Conservation (phyloP, 768 basidiomycete genomes). For the Tephrocybe sp. region DNA sequence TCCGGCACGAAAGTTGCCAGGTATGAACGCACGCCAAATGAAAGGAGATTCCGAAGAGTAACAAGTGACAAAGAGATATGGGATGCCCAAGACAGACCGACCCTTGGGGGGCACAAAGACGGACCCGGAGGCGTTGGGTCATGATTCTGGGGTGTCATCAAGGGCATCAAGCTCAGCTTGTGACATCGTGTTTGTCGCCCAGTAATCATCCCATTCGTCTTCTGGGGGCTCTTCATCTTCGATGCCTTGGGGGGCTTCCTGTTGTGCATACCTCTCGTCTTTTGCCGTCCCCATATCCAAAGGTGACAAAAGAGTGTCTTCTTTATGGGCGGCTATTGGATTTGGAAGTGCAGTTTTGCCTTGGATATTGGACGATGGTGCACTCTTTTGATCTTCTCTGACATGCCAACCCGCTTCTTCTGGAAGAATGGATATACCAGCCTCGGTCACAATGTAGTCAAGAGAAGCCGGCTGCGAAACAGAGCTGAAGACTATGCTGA, state of each 20-base stretch:
- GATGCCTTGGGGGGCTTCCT: slow-evolving; percentile 23
- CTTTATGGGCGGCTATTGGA: neutral
- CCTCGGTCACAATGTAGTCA: slow-evolving; percentile 70
- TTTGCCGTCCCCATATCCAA: slow-evolving; percentile 15
- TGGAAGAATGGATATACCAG: slow-evolving; percentile 47
- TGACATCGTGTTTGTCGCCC: slow-evolving; percentile 39
- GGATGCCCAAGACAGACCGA: too few species aligned
- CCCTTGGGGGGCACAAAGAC: too few species aligned
- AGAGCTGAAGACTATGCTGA: slow-evolving; percentile 78
- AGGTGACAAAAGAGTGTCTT: slow-evolving; percentile 11
- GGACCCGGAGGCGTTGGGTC: neutral
- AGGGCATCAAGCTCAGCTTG: slow-evolving; percentile 15
- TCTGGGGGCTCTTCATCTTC: slow-evolving; percentile 27
- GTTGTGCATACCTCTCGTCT: slow-evolving; percentile 9
- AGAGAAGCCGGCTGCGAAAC: slow-evolving; percentile 53
- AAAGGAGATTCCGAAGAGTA: too few species aligned
- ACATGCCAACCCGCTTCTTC: slow-evolving; percentile 12
- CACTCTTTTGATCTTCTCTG: slow-evolving; percentile 8
- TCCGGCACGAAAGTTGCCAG: too few species aligned
- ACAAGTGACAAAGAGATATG: too few species aligned
- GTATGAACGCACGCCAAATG: too few species aligned
- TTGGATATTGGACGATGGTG: neutral
- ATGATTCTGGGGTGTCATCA: neutral
- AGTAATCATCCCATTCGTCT: slow-evolving; percentile 50
- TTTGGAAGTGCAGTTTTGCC: neutral